A percentile compares a stretch with the other conserved stretches of the same genome.
These are phyloP conservation scores for Monosporascus sp. DNA, from an alignment of 2,329 filamentous ascomycete species.

Conservation along the genomic window DNA sequence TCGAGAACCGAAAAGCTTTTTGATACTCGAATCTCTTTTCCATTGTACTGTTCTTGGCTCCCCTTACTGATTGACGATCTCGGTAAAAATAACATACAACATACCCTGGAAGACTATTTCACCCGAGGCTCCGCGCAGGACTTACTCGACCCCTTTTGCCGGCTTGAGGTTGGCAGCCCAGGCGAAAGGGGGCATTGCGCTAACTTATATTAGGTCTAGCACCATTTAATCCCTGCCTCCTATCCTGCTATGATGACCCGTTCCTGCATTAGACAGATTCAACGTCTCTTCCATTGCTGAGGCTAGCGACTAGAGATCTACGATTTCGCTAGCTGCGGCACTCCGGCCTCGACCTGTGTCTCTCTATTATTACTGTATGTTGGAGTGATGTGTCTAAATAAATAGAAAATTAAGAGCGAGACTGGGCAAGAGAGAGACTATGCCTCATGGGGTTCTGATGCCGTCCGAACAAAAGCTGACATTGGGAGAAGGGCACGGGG, in stretches of 20 bases:
- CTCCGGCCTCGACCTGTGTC: too few relatives aligned
- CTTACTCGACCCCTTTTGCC: not conserved
- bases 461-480: not conserved
- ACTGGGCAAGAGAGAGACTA: too few relatives aligned
- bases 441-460: too few relatives aligned
- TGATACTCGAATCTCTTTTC: not conserved
- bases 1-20: not conserved
- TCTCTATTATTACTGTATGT: too few relatives aligned
- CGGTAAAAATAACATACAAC: slow-evolving; percentile 6
- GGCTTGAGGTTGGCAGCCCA: not conserved
- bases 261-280: slow-evolving; percentile 16
- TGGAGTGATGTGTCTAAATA: too few relatives aligned
- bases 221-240: slow-evolving; percentile 2
- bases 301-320: too few relatives aligned
- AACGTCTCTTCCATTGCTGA: too few relatives aligned
- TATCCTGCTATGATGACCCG: slow-evolving; percentile 6
- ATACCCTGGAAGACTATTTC: slow-evolving; percentile 1
- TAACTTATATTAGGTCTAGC: slow-evolving; percentile 9
- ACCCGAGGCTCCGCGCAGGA: too few relatives aligned
- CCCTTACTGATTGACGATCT: not conserved
- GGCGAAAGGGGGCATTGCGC: slow-evolving; percentile 7
- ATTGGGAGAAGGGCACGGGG: not conserved
- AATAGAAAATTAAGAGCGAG: too few relatives aligned
- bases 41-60: not conserved
- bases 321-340: too few relatives aligned